A percentile compares a stretch with the other conserved stretches of the same genome.
phyloP scores from a whole-genome alignment of 2,329 filamentous ascomycete species.

The Chaetothyriales sp. region DNA sequence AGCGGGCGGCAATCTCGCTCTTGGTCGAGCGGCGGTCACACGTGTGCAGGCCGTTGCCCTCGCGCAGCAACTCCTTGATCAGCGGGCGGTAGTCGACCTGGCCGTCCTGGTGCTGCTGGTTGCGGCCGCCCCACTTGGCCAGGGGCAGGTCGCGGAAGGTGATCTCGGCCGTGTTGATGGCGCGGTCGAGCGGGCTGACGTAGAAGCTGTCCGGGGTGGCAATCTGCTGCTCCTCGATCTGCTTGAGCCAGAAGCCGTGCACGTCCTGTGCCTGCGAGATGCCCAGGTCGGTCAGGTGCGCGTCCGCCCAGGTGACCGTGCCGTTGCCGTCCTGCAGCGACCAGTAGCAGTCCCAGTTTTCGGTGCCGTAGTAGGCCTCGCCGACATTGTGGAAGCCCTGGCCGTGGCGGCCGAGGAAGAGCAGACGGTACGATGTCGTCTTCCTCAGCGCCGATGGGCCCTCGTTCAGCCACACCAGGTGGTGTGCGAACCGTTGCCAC shows the following conservation, averaged over 20 bases:
- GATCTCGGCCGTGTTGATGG: slow-evolving; percentile 40
- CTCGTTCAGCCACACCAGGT: slow-evolving; percentile 34
- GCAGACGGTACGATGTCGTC: slow-evolving; percentile 36
- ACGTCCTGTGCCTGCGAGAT: slow-evolving; percentile 36
- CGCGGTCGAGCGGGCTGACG: slow-evolving; percentile 42
- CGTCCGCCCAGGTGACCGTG: slow-evolving; percentile 42
- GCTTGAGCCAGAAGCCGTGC: slow-evolving; percentile 35
- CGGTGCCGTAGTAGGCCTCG: slow-evolving; percentile 41
- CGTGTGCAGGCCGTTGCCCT: slow-evolving; percentile 47
- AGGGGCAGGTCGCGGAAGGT: slow-evolving; percentile 33
- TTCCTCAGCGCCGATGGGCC: slow-evolving; percentile 16
- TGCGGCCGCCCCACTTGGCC: slow-evolving; percentile 16
- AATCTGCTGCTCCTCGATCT: slow-evolving; percentile 34
- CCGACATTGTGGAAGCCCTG: slow-evolving; percentile 49
- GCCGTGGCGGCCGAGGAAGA: slow-evolving; percentile 47
- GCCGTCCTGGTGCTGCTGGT: slow-evolving; percentile 11
- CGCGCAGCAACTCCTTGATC: slow-evolving; percentile 45
- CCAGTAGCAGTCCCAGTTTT: slow-evolving; percentile 48
- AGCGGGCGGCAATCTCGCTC: slow-evolving; percentile 28
- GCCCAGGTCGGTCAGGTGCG: slow-evolving; percentile 40
- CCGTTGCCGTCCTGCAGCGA: slow-evolving; percentile 38
- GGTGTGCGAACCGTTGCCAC: slow-evolving; percentile 40
- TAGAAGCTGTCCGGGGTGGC: slow-evolving; percentile 41
- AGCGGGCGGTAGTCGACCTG: slow-evolving; percentile 25
- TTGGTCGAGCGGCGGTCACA: slow-evolving; percentile 42